A percentile compares a stretch with the other conserved stretches of the same genome.
phyloP scores from a whole-genome alignment of 495 filamentous ascomycete species.

The Neurospora sp. region DNA sequence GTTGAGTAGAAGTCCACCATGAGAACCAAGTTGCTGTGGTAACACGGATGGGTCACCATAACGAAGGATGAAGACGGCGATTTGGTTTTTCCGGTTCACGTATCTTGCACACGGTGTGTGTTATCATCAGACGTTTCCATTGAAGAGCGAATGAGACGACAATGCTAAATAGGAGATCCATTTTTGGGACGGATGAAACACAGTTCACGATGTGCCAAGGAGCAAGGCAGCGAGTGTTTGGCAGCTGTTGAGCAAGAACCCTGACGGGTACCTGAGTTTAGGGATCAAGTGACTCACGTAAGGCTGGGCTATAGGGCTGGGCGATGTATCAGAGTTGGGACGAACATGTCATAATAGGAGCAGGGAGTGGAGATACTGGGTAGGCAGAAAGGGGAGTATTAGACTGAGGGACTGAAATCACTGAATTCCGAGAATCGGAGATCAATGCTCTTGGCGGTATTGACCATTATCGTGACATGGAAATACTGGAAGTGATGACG shows the following conservation, averaged over 20 bases:
- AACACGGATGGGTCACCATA: neutral
- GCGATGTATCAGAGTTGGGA: neutral
- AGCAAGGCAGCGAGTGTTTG: neutral
- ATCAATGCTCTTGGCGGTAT: neutral
- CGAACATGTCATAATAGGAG: neutral
- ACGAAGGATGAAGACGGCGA: accelerated
- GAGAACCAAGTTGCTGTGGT: neutral
- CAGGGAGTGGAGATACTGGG: neutral
- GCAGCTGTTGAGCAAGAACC: neutral
- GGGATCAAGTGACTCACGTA: neutral
- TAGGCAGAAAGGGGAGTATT: neutral
- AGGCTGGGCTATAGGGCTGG: neutral
- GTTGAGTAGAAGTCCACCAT: neutral
- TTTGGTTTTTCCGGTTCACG: neutral
- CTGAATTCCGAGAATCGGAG: neutral
- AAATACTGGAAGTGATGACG: neutral
- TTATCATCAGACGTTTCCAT: neutral
- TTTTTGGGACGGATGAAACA: neutral
- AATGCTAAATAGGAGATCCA: neutral
- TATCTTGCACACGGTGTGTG: neutral
- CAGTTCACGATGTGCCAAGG: neutral
- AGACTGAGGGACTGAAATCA: neutral
- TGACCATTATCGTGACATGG: neutral
- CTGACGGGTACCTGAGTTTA: neutral
- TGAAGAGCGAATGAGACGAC: neutral